Evolutionary conservation across 169 alveolate species (phyloP).

Genomic region (Plasmodium sp.): DNA sequence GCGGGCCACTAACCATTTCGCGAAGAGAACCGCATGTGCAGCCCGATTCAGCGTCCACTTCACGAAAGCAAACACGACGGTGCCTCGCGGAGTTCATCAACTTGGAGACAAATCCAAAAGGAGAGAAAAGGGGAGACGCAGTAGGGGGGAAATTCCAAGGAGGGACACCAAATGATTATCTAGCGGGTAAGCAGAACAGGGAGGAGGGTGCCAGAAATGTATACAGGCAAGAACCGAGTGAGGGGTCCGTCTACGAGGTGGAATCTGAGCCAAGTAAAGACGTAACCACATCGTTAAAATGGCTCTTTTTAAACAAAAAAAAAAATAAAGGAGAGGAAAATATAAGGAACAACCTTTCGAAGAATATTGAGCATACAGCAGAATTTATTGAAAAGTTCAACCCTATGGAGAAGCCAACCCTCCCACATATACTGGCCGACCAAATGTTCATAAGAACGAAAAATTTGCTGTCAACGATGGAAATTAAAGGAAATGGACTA

Average conservation of each 20-base stretch:
- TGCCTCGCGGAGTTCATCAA: conserved; percentile 4
- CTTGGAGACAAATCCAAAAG: conserved; percentile 3
- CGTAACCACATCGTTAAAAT: background rate
- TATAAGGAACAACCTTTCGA: background rate
- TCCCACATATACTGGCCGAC: background rate
- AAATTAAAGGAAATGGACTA: conserved; percentile 1
- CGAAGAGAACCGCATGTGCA: background rate
- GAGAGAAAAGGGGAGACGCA: background rate
- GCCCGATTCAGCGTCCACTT: background rate
- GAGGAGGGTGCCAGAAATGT: background rate
- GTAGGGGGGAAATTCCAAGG: background rate
- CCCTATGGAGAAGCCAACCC: background rate
- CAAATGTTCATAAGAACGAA: conserved; percentile 23
- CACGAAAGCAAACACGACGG: background rate
- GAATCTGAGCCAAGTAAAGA: background rate
- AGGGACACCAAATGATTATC: background rate
- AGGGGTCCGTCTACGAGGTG: background rate
- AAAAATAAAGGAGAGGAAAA: background rate
- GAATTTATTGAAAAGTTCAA: background rate
- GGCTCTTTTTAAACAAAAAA: background rate
- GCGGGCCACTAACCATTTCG: background rate
- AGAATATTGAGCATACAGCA: background rate
- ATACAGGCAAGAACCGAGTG: background rate
- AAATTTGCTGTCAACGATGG: background rate
- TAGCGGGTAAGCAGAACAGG: background rate